These are phyloP conservation scores for Myrica gale DNA, from an alignment of 306 rosid species.

Conservation along the genomic window DNA sequence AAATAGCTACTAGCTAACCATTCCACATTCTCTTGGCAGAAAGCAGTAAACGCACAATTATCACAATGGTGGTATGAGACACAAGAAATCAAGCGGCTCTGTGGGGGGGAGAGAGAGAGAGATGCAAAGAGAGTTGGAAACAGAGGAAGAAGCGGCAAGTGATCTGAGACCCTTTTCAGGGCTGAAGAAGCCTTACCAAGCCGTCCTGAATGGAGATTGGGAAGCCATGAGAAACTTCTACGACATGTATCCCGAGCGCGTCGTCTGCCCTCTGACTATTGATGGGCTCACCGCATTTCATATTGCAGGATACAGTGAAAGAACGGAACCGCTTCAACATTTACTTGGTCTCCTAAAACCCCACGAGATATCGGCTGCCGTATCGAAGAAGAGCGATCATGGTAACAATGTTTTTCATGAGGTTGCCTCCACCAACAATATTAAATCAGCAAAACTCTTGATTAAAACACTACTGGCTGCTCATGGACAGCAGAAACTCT, in stretches of 20 bases:
- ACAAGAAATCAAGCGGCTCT: too few relatives aligned
- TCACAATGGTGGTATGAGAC: too few relatives aligned
- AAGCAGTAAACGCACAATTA: too few relatives aligned
- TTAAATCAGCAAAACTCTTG: background rate
- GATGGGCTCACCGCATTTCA: background rate
- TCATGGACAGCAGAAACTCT: background rate
- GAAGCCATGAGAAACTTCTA: background rate
- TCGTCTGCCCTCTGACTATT: background rate
- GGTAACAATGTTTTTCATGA: background rate
- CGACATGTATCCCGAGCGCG: background rate
- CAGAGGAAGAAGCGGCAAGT: background rate
- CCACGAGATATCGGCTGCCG: background rate
- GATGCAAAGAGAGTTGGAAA: too few relatives aligned
- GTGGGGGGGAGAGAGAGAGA: too few relatives aligned
- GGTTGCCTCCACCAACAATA: background rate
- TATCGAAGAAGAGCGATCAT: background rate
- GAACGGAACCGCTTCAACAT: background rate
- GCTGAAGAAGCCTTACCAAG: background rate
- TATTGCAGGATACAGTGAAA: background rate
- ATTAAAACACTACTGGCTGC: background rate
- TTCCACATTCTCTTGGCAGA: too few relatives aligned
- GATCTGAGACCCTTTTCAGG: background rate
- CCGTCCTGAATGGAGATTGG: background rate
- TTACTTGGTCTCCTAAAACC: background rate
- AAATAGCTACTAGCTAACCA: too few relatives aligned